phyloP scores from a whole-genome alignment of 129 eudicot genomes.

The Silybum marianum region DNA sequence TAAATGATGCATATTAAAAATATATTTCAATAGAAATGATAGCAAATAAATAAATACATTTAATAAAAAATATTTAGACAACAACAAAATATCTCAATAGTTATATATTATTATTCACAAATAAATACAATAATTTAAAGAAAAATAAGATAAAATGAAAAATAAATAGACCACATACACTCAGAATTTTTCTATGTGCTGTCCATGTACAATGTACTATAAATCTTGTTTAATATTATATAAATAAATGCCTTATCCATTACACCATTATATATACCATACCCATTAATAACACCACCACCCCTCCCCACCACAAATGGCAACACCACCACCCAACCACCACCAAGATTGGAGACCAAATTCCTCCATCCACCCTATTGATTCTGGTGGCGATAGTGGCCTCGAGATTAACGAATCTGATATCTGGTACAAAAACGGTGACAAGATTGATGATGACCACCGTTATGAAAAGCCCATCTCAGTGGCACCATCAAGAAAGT shows the following conservation, averaged over 20 bases:
- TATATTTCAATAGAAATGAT: not conserved
- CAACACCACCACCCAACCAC: not conserved
- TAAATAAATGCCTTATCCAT: slow-evolving; percentile 25
- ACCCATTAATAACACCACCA: not conserved
- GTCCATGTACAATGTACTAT: slow-evolving; percentile 3
- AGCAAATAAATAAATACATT: not conserved
- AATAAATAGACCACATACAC: not conserved
- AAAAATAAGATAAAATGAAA: not conserved
- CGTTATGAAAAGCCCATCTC: not conserved
- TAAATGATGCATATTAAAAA: too few species aligned
- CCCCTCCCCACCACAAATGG: not conserved
- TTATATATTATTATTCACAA: not conserved
- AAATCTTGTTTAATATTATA: not conserved
- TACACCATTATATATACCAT: slow-evolving; percentile 19
- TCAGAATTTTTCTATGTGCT: not conserved
- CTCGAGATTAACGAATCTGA: slow-evolving; percentile 56
- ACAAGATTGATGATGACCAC: not conserved
- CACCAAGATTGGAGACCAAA: slow-evolving; percentile 21
- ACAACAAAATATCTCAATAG: not conserved
- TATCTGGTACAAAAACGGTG: slow-evolving; percentile 29
- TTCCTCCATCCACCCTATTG: not conserved
- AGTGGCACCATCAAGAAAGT: slow-evolving; percentile 6
- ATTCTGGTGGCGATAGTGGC: not conserved
- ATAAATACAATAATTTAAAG: not conserved
- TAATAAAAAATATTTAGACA: not conserved